These are phyloP conservation scores for Adansonia gregorii DNA, from an alignment of 441 rosid genomes.

Conservation along the genomic window DNA sequence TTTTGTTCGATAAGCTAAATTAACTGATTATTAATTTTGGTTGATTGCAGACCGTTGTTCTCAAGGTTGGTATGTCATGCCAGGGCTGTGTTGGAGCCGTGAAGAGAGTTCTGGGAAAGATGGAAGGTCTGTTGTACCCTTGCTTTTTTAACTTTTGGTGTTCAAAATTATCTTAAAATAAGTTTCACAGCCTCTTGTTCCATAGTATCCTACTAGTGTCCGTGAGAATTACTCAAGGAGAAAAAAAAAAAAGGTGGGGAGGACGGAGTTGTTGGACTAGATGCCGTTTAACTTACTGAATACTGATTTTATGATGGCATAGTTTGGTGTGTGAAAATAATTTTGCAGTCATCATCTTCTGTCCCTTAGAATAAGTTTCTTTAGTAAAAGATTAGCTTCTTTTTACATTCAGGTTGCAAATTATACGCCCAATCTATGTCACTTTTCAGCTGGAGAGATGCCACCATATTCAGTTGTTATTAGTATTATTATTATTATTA, in stretches of 20 bases:
- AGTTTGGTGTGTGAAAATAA: not conserved
- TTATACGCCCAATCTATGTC: not conserved
- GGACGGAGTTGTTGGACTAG: too few relatives aligned
- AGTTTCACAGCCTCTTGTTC: not conserved
- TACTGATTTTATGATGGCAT: not conserved
- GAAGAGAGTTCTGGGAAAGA: conserved; percentile 81
- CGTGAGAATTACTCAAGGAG: not conserved
- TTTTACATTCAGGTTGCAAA: not conserved
- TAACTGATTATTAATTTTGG: not conserved
- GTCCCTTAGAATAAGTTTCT: not conserved
- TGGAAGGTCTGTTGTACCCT: conserved; percentile 68
- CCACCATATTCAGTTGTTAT: not conserved
- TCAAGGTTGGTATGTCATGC: conserved; percentile 92
- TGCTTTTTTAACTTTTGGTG: not conserved
- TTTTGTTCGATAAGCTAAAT: not conserved
- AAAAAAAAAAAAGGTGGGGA: too few relatives aligned
- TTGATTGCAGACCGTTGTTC: conserved; percentile 76
- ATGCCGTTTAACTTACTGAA: not conserved
- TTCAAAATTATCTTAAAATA: not conserved
- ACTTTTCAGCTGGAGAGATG: not conserved
- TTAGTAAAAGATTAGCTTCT: not conserved
- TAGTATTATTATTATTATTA: not conserved
- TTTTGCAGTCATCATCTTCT: not conserved
- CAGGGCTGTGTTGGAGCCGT: conserved; percentile 93
- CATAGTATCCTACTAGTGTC: not conserved